These are phyloP conservation scores for Guyanaporus albipodus DNA, from an alignment of 768 basidiomycete genomes.

Conservation along the genomic window DNA sequence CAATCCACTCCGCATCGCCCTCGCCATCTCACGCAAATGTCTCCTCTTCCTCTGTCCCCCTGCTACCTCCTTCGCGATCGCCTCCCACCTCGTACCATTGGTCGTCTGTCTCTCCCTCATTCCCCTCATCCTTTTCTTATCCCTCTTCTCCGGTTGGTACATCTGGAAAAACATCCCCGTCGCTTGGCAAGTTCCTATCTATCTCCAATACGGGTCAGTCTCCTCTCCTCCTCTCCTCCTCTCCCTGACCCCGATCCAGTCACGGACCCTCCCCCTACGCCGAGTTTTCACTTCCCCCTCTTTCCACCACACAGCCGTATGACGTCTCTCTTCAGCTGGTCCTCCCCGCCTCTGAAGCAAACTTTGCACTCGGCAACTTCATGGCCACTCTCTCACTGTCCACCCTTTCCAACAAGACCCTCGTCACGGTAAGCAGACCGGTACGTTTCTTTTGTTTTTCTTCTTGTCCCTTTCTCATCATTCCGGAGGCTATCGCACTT, in stretches of 20 bases:
- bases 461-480: constrained; percentile 7
- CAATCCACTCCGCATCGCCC: neutral
- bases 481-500: constrained; percentile 56
- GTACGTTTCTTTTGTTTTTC: constrained; percentile 40
- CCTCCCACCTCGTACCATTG: constrained; percentile 64
- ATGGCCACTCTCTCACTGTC: constrained; percentile 66
- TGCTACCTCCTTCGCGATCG: constrained; percentile 30
- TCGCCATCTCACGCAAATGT: constrained; percentile 1
- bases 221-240: neutral
- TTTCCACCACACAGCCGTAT: constrained; percentile 66
- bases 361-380: constrained; percentile 78
- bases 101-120: constrained; percentile 56
- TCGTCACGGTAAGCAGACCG: constrained; percentile 57
- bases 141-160: constrained; percentile 63
- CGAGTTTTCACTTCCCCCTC: constrained; percentile 42
- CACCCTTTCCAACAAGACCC: constrained; percentile 58
- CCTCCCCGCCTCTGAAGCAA: constrained; percentile 63
- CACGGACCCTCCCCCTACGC: constrained; percentile 67
- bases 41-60: constrained; percentile 11
- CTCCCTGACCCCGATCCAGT: constrained; percentile 34
- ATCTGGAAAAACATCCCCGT: constrained; percentile 73
- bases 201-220: constrained; percentile 78
- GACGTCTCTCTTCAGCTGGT: constrained; percentile 64
- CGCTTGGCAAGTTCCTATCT: constrained; percentile 64
- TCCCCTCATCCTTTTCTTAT: constrained; percentile 58